A percentile compares a stretch with the other conserved stretches of the same genome.
These are phyloP conservation scores for Termitomyces sp. DNA, from an alignment of 768 basidiomycete species.

Conservation along the genomic window DNA sequence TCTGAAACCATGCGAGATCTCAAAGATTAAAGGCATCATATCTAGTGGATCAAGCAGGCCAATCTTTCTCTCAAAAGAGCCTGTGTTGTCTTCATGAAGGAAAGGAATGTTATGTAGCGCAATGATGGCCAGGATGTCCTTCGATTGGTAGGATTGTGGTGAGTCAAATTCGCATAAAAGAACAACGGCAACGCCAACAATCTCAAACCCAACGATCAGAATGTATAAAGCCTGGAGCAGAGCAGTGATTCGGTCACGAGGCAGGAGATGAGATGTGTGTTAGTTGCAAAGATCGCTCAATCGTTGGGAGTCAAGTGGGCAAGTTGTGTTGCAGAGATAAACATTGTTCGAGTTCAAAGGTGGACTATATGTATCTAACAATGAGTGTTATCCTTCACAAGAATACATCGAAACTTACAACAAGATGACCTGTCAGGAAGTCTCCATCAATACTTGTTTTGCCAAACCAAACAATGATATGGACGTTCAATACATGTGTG, in stretches of 20 bases:
- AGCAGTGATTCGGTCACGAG: constrained; percentile 53
- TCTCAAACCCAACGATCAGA: constrained; percentile 26
- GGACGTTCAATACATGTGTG: neutral
- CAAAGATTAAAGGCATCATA: constrained; percentile 41
- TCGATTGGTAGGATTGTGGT: constrained; percentile 18
- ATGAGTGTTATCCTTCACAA: neutral
- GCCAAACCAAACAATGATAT: neutral
- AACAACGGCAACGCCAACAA: constrained; percentile 35
- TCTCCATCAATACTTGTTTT: neutral
- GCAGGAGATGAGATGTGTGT: constrained; percentile 47
- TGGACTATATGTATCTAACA: neutral
- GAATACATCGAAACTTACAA: neutral
- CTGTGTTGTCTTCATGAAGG: constrained; percentile 29
- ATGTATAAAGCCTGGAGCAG: constrained; percentile 42
- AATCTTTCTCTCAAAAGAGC: constrained; percentile 30
- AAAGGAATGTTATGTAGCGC: constrained; percentile 42
- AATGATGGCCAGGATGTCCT: constrained; percentile 41
- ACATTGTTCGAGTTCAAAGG: constrained; percentile 15
- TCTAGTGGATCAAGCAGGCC: constrained; percentile 51
- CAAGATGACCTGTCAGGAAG: neutral
- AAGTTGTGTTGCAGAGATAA: constrained; percentile 18
- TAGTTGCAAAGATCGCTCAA: constrained; percentile 42
- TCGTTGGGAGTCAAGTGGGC: constrained; percentile 27
- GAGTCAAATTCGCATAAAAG: constrained; percentile 25
- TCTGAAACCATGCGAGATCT: constrained; percentile 12